Evolutionary conservation across 2,329 filamentous ascomycete genomes (phyloP).

Genomic region (Ophiocordyceps sinensis): DNA sequence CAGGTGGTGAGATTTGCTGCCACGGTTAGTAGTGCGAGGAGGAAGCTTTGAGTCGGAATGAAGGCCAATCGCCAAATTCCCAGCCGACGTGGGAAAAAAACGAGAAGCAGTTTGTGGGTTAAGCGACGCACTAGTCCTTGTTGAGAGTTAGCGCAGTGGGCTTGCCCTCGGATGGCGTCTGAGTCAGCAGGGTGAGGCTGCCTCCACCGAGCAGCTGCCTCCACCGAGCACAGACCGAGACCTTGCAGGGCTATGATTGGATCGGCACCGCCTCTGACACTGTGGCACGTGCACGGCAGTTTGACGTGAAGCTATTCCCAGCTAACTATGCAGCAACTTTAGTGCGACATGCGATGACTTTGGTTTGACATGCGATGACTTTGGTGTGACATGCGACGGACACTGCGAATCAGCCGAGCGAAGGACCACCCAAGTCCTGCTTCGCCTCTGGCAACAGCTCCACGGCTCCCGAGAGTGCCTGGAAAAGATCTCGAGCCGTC

Average conservation of each 20-base stretch:
- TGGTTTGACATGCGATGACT: too few relatives aligned
- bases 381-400: too few relatives aligned
- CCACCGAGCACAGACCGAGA: not conserved
- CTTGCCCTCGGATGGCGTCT: slow-evolving; percentile 2
- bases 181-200: slow-evolving; percentile 2
- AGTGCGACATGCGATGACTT: too few relatives aligned
- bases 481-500: slow-evolving; percentile 13
- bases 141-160: slow-evolving; percentile 11
- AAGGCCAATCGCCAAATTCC: slow-evolving; percentile 11
- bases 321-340: too few relatives aligned
- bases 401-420: too few relatives aligned
- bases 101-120: slow-evolving; percentile 20
- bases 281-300: too few relatives aligned
- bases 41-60: slow-evolving; percentile 11
- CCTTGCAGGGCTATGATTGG: too few relatives aligned
- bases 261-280: too few relatives aligned
- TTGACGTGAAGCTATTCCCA: too few relatives aligned
- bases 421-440: not conserved
- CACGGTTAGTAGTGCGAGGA: slow-evolving; percentile 17
- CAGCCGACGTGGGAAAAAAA: slow-evolving; percentile 21
- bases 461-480: slow-evolving; percentile 9
- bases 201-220: not conserved
- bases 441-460: slow-evolving; percentile 6
- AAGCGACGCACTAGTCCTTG: slow-evolving; percentile 18
- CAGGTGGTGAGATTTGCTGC: slow-evolving; percentile 19